Percentiles rank a stretch among this genome's conserved stretches.
Conservation (phyloP, 306 rosid genomes). For the Dryas drummondii region DNA sequence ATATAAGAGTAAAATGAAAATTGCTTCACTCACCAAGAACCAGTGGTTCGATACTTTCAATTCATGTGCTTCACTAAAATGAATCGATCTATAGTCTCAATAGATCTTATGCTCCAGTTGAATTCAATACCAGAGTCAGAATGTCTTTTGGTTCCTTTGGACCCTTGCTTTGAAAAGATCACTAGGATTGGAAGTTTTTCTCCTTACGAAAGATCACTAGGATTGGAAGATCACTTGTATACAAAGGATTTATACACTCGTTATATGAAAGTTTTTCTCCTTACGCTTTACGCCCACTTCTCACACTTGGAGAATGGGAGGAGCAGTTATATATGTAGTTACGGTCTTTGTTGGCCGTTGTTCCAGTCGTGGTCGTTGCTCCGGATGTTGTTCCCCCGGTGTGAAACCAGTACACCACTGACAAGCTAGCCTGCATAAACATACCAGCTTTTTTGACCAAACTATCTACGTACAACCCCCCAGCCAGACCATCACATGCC, state of each 20-base stretch:
- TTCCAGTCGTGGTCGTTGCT: neutral
- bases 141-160: slow-evolving; percentile 27
- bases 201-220: too few species aligned
- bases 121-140: slow-evolving; percentile 4
- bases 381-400: too few species aligned
- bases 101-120: neutral
- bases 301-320: slow-evolving; percentile 2
- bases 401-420: neutral
- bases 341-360: slow-evolving; percentile 3
- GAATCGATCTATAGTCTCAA: too few species aligned
- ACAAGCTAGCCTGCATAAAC: too few species aligned
- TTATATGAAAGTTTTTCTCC: neutral
- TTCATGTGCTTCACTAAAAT: too few species aligned
- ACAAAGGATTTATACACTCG: too few species aligned
- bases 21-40: neutral
- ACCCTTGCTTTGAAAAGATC: neutral
- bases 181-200: too few species aligned
- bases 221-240: too few species aligned
- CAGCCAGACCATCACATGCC: too few species aligned
- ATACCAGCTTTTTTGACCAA: too few species aligned
- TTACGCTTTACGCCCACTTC: neutral
- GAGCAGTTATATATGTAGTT: neutral
- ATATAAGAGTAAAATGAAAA: neutral
- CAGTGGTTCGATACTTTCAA: neutral
- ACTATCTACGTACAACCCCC: too few species aligned